Base-by-base conservation (phyloP, 176 grass and related monocot genomes). In the Rhynchospora breviuscula region DNA sequence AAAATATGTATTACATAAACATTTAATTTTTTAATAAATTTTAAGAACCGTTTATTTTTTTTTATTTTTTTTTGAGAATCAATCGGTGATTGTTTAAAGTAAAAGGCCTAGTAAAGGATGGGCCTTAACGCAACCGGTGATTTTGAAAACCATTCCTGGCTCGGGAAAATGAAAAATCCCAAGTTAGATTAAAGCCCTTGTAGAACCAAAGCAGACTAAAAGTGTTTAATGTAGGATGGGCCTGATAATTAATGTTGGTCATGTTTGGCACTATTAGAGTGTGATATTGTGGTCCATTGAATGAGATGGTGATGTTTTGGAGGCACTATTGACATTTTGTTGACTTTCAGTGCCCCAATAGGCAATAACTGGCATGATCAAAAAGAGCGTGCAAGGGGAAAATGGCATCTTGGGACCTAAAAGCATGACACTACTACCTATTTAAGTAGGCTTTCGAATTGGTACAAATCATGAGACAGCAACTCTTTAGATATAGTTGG, bases 241-340 rank as follows among this genome's bases (percentile, higher is more conserved):
- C 70, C 23, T 75, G 13, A 52, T 73, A 73, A 73, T 73, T 73
- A 73, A 22, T 73, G 69, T 49, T 13, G 44, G 44, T 74, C n/a
- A 25, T 51, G 10, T 74, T 23, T 23, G 68, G 65, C 18, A 18
- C 7, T 21, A 44, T 71, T 40, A 40, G 35, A 43, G 67, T n/a
- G 18, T 71, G 67, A 17, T 46, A 40, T 40, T 71, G 40, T 71
- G 67, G 17, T 71, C 67, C 67, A 46, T 71, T 52, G 35, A 40
- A 74, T 48, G 23, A 74, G 70, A 51, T 13, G 71, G 19, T 2
- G 10, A 29, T 76, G 21, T 52, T 48, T 51, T 76, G 47, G 46
- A 52, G 48, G 47, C 47, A 52, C 48, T 54, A 17, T 2, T 6
- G 45, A 49, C 47, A 47, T 48, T 76, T 53, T 76, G 47, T 29